A percentile compares a stretch with the other conserved stretches of the same genome.
Conservation (phyloP, 208 protist species). For the Trichomonas vaginalis region DNA sequence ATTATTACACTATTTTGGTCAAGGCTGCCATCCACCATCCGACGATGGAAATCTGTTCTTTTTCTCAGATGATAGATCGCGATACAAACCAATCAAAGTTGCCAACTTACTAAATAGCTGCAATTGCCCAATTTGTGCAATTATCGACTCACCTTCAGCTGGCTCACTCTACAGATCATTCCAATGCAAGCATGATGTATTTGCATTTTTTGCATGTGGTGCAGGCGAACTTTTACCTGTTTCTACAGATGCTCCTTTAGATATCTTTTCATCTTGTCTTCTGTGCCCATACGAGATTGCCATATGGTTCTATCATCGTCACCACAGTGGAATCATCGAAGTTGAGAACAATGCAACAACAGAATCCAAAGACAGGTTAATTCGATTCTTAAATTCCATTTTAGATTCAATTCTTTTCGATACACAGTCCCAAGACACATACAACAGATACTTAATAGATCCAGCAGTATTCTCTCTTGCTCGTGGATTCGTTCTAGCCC, state of each 20-base stretch:
- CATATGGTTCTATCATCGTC: background rate
- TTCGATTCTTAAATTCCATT: background rate
- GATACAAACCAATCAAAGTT: conserved; percentile 3
- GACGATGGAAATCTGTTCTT: background rate
- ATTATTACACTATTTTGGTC: background rate
- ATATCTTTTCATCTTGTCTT: background rate
- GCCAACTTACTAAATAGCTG: background rate
- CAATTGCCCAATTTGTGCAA: background rate
- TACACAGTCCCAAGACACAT: background rate
- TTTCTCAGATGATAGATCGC: background rate
- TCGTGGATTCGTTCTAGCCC: background rate
- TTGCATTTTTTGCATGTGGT: background rate
- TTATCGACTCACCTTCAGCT: background rate
- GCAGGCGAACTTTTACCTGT: background rate
- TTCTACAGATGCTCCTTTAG: background rate
- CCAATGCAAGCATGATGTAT: background rate
- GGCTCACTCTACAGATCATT: background rate
- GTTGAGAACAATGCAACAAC: background rate
- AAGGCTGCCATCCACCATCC: background rate
- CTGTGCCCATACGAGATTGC: background rate
- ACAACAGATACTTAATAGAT: background rate
- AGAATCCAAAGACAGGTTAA: background rate
- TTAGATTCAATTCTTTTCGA: conserved; percentile 4
- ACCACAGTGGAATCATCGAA: background rate
- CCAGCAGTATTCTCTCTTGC: background rate